A percentile compares a stretch with the other conserved stretches of the same genome.
These are phyloP conservation scores for Cucurbita ficifolia DNA, from an alignment of 306 rosid genomes.

Conservation along the genomic window DNA sequence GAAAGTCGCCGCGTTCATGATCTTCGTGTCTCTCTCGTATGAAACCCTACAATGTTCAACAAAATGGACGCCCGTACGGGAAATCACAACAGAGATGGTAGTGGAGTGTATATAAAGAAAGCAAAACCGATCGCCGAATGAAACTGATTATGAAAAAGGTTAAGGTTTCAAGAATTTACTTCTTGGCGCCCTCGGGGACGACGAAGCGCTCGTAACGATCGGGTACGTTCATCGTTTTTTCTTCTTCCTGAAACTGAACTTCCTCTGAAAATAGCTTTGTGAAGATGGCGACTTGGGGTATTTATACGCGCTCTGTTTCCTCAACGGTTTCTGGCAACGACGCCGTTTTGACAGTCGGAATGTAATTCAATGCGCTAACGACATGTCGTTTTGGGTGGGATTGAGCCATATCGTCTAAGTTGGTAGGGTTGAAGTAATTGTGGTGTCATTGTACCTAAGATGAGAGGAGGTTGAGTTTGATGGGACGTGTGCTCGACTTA, in stretches of 20 bases:
- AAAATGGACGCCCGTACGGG: neutral
- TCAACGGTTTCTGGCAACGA: neutral
- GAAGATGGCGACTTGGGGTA: neutral
- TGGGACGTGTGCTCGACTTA: too few species aligned
- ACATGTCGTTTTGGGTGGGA: too few species aligned
- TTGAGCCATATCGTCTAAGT: too few species aligned
- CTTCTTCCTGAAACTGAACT: neutral
- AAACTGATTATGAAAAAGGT: neutral
- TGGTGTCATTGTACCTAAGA: neutral
- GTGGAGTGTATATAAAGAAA: neutral
- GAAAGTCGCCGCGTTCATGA: conserved; percentile 75
- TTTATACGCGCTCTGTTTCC: neutral
- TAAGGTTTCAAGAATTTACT: conserved; percentile 19
- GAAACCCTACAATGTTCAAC: conserved; percentile 46
- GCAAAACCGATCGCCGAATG: neutral
- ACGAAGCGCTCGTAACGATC: conserved; percentile 94
- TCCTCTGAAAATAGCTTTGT: neutral
- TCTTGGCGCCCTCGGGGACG: conserved; percentile 88
- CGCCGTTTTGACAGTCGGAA: too few species aligned
- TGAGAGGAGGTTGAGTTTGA: too few species aligned
- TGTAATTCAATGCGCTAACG: too few species aligned
- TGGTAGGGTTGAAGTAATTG: neutral
- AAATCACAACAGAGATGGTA: neutral
- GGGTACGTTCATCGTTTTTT: conserved; percentile 67
- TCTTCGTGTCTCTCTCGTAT: conserved; percentile 87